Evolutionary conservation across 2,329 filamentous ascomycete species (phyloP), one percentile per base, ranked within the genome.

Genomic region (Penicillium janthinellum): DNA sequence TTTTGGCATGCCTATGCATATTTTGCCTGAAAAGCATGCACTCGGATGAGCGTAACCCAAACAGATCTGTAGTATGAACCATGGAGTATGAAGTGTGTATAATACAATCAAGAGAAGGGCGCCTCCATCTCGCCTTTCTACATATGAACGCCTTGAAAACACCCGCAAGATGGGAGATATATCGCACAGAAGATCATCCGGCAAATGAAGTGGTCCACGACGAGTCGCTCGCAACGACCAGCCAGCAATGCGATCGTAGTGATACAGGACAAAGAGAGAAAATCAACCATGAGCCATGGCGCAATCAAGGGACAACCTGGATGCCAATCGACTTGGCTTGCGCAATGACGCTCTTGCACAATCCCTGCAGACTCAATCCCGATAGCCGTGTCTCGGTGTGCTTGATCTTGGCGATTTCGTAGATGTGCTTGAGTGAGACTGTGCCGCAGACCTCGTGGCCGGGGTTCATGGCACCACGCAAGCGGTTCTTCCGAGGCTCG

Each of bases 321-420:
- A 95, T 84, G 15, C 91, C 91, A 70, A 92, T 87, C 20, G 88
- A 89, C 79, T 87, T 91, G 59, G 88, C 88, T 77, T 91, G 88
- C 66, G 82, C 88, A 67, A 94, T 91, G 61, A 94, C 82, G 56
- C 87, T 86, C 77, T 84, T 88, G 79, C 90, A 92, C 31, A 94
- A 72, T 0, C 88, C 88, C 74, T 92, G 83, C 55, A 93, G 77
- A 50, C 85, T 83, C 69, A 91, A 74, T 1, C 90, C 90, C 2
- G 90, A 91, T 63, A 94, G 77, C 59, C 91, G 84, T 62, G 88
- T 79, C 78, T 95, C 91, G 55, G 84, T 81, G 67, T 91, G 89
- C 84, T 99, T 99, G 73, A 99, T 96, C 83, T 91, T 93, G 66
- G 95, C 95, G 77, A 99, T 98, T 81, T 98, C 94, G 79, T 92